Conservation (phyloP, 2,329 filamentous ascomycete species). For the Ambrosiella beaveri region DNA sequence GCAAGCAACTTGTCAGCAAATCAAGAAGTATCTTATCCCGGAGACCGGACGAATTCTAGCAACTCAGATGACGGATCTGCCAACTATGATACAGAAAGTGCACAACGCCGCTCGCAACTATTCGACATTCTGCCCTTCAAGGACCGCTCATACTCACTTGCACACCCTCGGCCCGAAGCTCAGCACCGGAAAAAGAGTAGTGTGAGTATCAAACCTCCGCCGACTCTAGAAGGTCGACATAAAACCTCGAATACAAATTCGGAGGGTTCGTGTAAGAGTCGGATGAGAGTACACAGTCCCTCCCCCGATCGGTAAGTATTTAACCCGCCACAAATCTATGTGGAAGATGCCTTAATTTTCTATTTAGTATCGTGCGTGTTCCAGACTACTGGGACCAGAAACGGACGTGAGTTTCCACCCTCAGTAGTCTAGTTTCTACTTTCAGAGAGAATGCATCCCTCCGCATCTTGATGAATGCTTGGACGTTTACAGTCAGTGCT, state of each 20-base stretch:
- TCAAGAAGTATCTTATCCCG: not conserved
- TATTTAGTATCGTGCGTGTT: too few relatives aligned
- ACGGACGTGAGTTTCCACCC: not conserved
- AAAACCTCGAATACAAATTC: not conserved
- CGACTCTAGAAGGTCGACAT: not conserved
- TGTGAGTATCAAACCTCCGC: not conserved
- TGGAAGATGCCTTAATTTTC: too few relatives aligned
- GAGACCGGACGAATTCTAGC: not conserved
- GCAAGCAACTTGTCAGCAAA: not conserved
- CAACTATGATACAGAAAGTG: not conserved
- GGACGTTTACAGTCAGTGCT: not conserved
- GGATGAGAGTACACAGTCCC: not conserved
- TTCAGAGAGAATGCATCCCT: not conserved
- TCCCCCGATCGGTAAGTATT: too few relatives aligned
- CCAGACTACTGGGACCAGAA: not conserved
- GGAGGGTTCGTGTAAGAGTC: not conserved
- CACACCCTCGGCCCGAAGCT: not conserved
- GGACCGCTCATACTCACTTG: not conserved
- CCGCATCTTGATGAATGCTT: not conserved
- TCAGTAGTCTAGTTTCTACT: not conserved
- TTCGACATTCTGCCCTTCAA: not conserved
- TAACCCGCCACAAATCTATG: too few relatives aligned
- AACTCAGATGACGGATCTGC: not conserved
- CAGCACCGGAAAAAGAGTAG: constrained; percentile 1
- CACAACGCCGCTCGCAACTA: not conserved